phyloP scores from a whole-genome alignment of 371 early-diverging fungal species.

The Capniomyces stellatus region DNA sequence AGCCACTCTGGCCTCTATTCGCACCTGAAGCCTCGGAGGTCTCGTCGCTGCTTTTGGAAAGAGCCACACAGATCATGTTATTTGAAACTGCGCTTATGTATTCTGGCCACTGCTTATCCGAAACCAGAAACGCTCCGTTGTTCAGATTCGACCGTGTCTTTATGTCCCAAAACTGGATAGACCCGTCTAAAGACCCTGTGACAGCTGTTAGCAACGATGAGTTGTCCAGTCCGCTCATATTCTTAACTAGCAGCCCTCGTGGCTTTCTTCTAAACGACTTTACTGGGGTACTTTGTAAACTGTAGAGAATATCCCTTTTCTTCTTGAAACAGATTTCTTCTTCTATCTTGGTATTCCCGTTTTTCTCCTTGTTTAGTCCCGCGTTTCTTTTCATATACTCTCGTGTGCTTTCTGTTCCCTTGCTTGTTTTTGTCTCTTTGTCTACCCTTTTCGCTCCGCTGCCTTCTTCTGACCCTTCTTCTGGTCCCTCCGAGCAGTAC shows the following conservation, averaged over 20 bases:
- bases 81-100: not conserved
- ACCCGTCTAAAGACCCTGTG: slow-evolving; percentile 1
- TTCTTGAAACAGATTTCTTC: not conserved
- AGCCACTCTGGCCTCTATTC: not conserved
- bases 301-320: not conserved
- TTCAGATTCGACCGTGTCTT: not conserved
- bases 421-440: not conserved
- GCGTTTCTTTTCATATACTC: too few relatives aligned
- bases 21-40: too few relatives aligned
- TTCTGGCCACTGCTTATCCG: slow-evolving; percentile 1
- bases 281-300: not conserved
- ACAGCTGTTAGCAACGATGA: not conserved
- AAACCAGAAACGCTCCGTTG: not conserved
- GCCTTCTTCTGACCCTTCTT: not conserved
- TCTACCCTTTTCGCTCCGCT: not conserved
- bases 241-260: slow-evolving; percentile 1
- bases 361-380: too few relatives aligned
- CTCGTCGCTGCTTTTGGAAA: not conserved
- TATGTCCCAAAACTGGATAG: slow-evolving; percentile 4
- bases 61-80: not conserved
- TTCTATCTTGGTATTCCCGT: not conserved
- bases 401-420: not conserved
- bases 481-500: not conserved
- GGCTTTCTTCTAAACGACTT: slow-evolving; percentile 4
- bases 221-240: not conserved